phyloP scores from a whole-genome alignment of 352 stramenopile species.

The Globisporangium nodosum region DNA sequence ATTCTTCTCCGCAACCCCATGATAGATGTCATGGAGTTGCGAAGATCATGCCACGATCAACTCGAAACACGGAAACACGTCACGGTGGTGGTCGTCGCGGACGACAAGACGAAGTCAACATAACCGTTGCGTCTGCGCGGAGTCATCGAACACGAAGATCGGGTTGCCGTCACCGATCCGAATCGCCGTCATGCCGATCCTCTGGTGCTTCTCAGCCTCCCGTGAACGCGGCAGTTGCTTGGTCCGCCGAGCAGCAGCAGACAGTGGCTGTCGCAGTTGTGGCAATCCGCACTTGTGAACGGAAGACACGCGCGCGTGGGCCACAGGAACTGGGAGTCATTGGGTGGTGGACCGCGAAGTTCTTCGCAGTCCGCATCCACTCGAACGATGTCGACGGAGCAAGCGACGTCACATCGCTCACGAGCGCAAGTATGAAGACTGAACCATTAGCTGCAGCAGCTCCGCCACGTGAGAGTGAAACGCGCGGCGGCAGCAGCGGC shows the following conservation, averaged over 20 bases:
- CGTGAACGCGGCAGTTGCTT: not conserved
- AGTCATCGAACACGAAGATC: constrained; percentile 41
- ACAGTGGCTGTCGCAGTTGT: not conserved
- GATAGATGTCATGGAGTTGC: no score
- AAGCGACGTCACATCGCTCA: not conserved
- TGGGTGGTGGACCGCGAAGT: not conserved
- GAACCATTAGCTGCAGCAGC: no score
- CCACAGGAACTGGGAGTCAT: not conserved
- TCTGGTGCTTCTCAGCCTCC: constrained; percentile 34
- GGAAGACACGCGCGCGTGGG: not conserved
- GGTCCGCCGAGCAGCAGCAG: not conserved
- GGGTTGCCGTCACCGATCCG: constrained; percentile 37
- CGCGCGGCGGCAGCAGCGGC: no score
- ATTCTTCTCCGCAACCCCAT: no score
- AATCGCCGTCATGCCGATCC: constrained; percentile 53
- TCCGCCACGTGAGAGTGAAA: not conserved
- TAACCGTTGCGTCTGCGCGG: constrained; percentile 9
- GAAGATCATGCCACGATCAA: no score
- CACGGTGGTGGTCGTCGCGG: no score
- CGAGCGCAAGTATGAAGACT: not conserved
- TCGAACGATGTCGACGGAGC: not conserved
- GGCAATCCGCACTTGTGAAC: not conserved
- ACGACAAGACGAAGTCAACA: no score
- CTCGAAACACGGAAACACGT: no score
- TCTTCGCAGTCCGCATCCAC: not conserved